Percentiles rank a stretch among this genome's conserved stretches.
Conservation (phyloP, 2,329 filamentous ascomycete genomes). For the Penicillium sp. region DNA sequence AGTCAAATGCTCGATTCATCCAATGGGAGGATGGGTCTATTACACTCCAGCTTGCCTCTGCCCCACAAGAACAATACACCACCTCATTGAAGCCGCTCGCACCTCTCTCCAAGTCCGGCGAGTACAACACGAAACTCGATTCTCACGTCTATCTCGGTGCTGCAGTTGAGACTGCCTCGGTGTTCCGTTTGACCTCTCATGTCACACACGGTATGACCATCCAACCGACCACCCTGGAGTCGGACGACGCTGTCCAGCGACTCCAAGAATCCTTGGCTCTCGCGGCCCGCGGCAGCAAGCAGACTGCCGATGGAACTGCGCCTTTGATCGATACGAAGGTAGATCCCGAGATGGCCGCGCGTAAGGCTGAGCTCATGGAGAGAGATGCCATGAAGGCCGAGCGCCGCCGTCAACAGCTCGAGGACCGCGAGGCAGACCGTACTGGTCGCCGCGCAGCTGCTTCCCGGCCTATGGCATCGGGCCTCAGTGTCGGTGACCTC, state of each 20-base stretch:
- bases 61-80: constrained; percentile 60
- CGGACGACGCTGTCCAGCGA: constrained; percentile 60
- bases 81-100: constrained; percentile 58
- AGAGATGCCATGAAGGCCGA: constrained; percentile 56
- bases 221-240: constrained; percentile 54
- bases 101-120: constrained; percentile 51
- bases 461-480: constrained; percentile 46
- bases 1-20: constrained; percentile 65
- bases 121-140: constrained; percentile 57
- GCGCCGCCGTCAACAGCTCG: constrained; percentile 55
- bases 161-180: constrained; percentile 55
- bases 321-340: constrained; percentile 58
- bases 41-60: constrained; percentile 63
- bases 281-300: constrained; percentile 53
- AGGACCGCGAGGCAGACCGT: constrained; percentile 55
- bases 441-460: constrained; percentile 47
- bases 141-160: constrained; percentile 64
- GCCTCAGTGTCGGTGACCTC: constrained; percentile 56
- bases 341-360: constrained; percentile 61
- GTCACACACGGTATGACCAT: constrained; percentile 60
- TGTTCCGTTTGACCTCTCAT: constrained; percentile 62
- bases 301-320: constrained; percentile 51
- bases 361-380: constrained; percentile 59
- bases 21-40: constrained; percentile 67
- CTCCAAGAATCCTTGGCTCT: constrained; percentile 61